Conservation (phyloP, 352 stramenopile species). For the Pythium guiyangense region DNA sequence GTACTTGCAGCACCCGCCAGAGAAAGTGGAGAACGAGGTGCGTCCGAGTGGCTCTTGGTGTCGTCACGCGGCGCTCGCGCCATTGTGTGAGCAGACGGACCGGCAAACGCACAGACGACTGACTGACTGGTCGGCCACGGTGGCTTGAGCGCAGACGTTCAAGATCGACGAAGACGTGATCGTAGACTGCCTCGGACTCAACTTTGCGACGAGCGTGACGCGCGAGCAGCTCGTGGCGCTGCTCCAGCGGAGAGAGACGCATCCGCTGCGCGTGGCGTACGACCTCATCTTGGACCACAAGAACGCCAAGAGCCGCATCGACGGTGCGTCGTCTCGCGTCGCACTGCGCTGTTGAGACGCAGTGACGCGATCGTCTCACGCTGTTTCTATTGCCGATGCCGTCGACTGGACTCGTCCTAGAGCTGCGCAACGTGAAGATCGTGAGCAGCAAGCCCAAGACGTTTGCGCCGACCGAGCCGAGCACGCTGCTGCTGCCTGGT, state of each 20-base stretch:
- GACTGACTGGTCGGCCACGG: not conserved
- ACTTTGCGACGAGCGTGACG: conserved; percentile 36
- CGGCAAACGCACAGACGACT: no score
- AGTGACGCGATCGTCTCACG: not conserved
- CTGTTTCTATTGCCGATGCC: not conserved
- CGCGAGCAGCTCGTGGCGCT: conserved; percentile 59
- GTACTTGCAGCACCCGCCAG: conserved; percentile 95
- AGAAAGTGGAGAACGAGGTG: conserved; percentile 95
- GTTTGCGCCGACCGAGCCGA: conserved; percentile 61
- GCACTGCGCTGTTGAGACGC: no score
- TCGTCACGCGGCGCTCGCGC: not conserved
- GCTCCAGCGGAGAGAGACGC: conserved; percentile 50
- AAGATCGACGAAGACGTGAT: conserved; percentile 81
- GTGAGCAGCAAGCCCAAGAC: conserved; percentile 81
- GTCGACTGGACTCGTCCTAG: conserved; percentile 15
- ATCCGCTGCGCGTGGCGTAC: conserved; percentile 92
- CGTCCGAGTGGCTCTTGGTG: conserved; percentile 1
- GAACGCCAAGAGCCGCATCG: conserved; percentile 92
- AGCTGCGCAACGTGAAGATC: conserved; percentile 73
- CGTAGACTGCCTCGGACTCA: conserved; percentile 48
- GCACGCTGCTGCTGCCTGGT: conserved; percentile 62
- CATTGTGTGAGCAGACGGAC: no score
- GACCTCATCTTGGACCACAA: conserved; percentile 98
- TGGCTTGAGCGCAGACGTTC: conserved; percentile 40
- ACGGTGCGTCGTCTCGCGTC: conserved; percentile 30